Conservation (phyloP, 352 stramenopile genomes). For the Thraustotheca clavata region DNA sequence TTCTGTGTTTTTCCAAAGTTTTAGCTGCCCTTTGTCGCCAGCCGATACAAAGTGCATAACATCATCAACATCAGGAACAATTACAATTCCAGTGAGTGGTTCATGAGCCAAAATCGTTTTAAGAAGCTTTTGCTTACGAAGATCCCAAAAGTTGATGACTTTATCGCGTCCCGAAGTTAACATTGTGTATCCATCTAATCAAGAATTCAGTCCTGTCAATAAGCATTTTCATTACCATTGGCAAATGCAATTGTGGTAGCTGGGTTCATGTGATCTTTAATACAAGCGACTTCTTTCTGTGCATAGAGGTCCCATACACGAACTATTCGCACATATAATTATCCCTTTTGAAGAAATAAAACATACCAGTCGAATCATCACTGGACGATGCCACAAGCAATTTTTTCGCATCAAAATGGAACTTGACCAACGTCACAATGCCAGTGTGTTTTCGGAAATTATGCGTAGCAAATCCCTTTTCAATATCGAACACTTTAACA, state of each 20-base stretch:
- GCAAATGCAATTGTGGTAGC: constrained; percentile 92
- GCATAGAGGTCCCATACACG: constrained; percentile 81
- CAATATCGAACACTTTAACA: constrained; percentile 92
- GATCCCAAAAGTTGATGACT: constrained; percentile 87
- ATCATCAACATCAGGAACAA: constrained; percentile 62
- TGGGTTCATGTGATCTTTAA: constrained; percentile 92
- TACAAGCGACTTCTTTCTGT: constrained; percentile 78
- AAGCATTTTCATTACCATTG: constrained; percentile 5
- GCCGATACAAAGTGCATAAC: constrained; percentile 87
- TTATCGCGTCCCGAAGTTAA: constrained; percentile 89
- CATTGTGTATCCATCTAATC: constrained; percentile 68
- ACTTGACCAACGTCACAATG: constrained; percentile 84
- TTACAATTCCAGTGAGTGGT: constrained; percentile 88
- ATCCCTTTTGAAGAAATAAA: constrained; percentile 1
- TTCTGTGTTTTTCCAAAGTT: constrained; percentile 50
- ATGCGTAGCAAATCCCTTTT: constrained; percentile 91
- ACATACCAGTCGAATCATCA: constrained; percentile 37
- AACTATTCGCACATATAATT: constrained; percentile 31
- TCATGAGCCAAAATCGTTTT: constrained; percentile 94
- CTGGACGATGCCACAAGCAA: constrained; percentile 69
- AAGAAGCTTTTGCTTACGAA: constrained; percentile 69
- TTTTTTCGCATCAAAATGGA: constrained; percentile 57
- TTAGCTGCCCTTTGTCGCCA: constrained; percentile 86
- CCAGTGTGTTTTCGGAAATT: constrained; percentile 84
- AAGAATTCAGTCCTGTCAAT: neutral